Conservation (phyloP, 1,284 basidiomycete genomes). For the Erythrobasidium hasegawianum region DNA sequence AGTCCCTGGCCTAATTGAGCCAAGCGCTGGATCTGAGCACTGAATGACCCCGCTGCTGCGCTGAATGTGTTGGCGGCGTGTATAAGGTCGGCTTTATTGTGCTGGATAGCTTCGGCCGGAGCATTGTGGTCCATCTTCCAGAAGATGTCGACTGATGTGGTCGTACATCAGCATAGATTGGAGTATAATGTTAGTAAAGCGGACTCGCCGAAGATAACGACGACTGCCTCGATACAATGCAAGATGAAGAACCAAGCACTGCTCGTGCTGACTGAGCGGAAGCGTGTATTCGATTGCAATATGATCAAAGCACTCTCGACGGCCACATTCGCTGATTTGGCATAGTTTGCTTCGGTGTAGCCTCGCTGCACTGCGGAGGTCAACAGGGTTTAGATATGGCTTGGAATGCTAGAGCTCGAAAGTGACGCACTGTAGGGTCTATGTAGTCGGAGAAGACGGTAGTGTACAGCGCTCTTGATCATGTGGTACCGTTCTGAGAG, state of each 20-base stretch:
- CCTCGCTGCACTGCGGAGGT: conserved; percentile 9
- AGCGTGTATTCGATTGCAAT: neutral
- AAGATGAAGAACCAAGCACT: conserved; percentile 14
- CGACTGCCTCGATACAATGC: conserved; percentile 15
- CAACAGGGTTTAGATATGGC: neutral
- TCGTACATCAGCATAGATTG: no score
- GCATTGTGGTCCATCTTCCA: conserved; percentile 15
- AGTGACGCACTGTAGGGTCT: conserved; percentile 3
- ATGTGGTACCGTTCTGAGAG: conserved; percentile 9
- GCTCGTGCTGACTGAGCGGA: conserved; percentile 1
- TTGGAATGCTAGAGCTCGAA: neutral
- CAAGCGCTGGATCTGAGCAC: conserved; percentile 7
- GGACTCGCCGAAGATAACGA: conserved; percentile 9
- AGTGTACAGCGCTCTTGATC: conserved; percentile 12
- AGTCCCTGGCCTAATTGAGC: conserved; percentile 1
- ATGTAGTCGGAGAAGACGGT: conserved; percentile 7
- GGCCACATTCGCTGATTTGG: neutral
- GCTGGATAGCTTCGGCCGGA: neutral
- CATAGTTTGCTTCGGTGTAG: conserved; percentile 5
- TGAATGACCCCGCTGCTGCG: conserved; percentile 10
- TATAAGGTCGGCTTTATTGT: conserved; percentile 1
- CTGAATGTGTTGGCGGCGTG: neutral
- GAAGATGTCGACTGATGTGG: conserved; percentile 24
- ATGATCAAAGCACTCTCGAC: conserved; percentile 16
- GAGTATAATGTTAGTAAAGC: no score